These are phyloP conservation scores for Hygrophorus pudorinus DNA, from an alignment of 768 basidiomycete genomes.

Conservation along the genomic window DNA sequence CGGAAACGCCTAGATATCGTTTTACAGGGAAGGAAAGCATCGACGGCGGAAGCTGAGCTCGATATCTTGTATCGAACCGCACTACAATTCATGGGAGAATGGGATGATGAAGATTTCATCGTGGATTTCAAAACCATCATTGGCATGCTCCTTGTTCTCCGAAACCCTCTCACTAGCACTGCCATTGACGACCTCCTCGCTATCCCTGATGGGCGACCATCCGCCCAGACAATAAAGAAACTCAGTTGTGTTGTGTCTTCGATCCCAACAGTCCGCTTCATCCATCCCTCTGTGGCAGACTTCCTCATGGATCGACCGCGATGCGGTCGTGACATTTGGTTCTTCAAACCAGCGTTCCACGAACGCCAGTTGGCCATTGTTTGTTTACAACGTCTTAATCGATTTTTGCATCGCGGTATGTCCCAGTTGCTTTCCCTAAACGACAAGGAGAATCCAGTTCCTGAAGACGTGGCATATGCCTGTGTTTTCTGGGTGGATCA, in stretches of 20 bases:
- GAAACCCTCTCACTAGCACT: conserved; percentile 1
- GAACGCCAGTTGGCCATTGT: conserved; percentile 1
- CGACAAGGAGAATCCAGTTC: not conserved
- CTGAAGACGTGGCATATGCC: conserved; percentile 2
- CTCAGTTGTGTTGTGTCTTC: not conserved
- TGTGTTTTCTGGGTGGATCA: conserved; percentile 5
- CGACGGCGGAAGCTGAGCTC: not conserved
- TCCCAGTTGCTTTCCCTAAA: not conserved
- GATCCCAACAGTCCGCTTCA: conserved; percentile 1
- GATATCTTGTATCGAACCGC: conserved; percentile 4
- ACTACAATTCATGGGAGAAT: not conserved
- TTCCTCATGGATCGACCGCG: conserved; percentile 1
- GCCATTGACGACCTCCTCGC: conserved; percentile 1
- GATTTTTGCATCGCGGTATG: not conserved
- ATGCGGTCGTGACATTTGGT: conserved; percentile 1
- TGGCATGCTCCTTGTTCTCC: conserved; percentile 2
- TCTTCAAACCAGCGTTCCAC: not conserved
- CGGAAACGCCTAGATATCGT: not conserved
- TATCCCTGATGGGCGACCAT: not conserved
- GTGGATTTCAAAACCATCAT: conserved; percentile 3
- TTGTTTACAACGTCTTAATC: conserved; percentile 1
- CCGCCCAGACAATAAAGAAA: not conserved
- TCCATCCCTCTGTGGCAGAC: conserved; percentile 3
- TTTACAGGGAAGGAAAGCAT: not conserved
- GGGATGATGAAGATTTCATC: not conserved